Evolutionary conservation across 192 early-diverging fungal genomes (phyloP), one percentile per base, ranked within the genome.

Genomic region (Linnemannia zychae): DNA sequence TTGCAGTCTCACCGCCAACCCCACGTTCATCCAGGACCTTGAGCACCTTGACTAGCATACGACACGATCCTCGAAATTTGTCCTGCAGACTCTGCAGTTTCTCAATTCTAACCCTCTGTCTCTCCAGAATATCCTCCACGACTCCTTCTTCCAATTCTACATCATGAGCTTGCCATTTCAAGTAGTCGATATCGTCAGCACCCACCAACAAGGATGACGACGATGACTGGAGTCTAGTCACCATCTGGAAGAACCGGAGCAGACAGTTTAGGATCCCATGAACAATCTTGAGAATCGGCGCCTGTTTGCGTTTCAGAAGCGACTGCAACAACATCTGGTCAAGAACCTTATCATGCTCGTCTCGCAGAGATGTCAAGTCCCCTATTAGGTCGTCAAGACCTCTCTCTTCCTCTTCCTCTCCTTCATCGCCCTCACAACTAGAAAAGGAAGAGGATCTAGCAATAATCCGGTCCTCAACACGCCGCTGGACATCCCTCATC

Each of bases 301-400:
- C 79, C 69, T 92, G 91, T 36, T 85, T 88, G 33, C 75, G 71
- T 70, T 90, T 89, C 28, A 91, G 60, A 11, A 92, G 72, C 17
- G 90, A 91, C 66, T 88, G 87, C 33, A 79, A 71, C 13, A 91
- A 50, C 75, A 92, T 86, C 22, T 78, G 84, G 66, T 92, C 87
- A n/a, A 91, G 65, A 34, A 91, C 52, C 18, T 87, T 75, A 7
- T 92, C 87, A 31, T 92, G 90, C 65, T 87, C 90, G 12, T 79
- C 72, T 6, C 81, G 74, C 52, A 91, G 66, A 20, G 88, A 78
- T 46, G 80, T 72, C 49, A 90, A 57, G 47, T 91, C 82, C 18
- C 50, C 65, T 37, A 44, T 9, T 9, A 77, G 31, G 44, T 49
- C 67, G 31, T 67, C 67, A 15, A 44, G 18, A 15, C 28, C 47